These are phyloP conservation scores for Lavandula angustifolia DNA, from an alignment of 257 asterid genomes.

Conservation along the genomic window DNA sequence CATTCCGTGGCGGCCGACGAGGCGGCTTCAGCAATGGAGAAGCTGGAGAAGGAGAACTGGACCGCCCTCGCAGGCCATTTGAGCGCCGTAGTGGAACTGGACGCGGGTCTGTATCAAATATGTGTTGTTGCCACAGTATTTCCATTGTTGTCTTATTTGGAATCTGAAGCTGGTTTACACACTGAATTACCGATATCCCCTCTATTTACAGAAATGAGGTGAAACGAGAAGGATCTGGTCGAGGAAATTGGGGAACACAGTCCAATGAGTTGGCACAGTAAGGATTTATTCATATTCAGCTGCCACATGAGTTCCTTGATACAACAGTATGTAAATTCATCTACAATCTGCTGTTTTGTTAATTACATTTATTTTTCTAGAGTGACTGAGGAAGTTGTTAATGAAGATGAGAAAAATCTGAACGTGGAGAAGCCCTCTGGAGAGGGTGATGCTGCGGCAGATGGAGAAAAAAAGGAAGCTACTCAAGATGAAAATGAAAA, in stretches of 20 bases:
- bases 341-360: conserved; percentile 4
- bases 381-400: conserved; percentile 50
- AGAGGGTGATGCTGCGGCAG: conserved; percentile 51
- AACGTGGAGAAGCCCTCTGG: conserved; percentile 56
- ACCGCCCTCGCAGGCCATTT: conserved; percentile 51
- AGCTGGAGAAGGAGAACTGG: too few species aligned
- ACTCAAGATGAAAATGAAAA: conserved; percentile 57
- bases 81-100: conserved; percentile 85
- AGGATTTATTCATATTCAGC: conserved; percentile 30
- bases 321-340: neutral
- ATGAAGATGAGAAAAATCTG: conserved; percentile 52
- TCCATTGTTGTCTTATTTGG: too few species aligned
- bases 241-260: conserved; percentile 76
- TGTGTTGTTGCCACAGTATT: neutral
- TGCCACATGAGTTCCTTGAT: neutral
- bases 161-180: neutral
- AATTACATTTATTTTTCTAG: conserved; percentile 33
- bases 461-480: conserved; percentile 52
- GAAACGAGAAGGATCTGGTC: conserved; percentile 73
- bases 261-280: conserved; percentile 65
- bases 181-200: neutral
- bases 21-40: too few species aligned
- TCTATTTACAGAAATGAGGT: conserved; percentile 50
- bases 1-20: too few species aligned
- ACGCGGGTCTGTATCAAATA: conserved; percentile 48